Evolutionary conservation across 2,329 filamentous ascomycete genomes (phyloP).

Genomic region (Colletotrichum cereale): DNA sequence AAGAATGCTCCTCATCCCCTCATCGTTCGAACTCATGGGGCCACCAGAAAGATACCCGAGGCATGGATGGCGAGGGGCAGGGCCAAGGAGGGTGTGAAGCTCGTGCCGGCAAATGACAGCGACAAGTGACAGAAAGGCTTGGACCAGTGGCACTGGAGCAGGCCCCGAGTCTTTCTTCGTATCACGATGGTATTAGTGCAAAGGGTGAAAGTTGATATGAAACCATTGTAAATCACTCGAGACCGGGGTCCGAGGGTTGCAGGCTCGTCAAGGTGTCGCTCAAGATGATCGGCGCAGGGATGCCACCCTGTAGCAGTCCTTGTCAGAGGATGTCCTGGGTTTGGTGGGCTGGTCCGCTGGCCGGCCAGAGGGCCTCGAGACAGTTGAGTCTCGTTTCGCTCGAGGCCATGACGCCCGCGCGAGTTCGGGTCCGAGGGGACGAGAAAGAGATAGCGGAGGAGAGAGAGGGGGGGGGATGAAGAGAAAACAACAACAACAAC

Average conservation of each 20-base stretch:
- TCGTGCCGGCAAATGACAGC: conserved; percentile 39
- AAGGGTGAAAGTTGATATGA: conserved; percentile 39
- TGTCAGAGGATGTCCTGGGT: conserved; percentile 28
- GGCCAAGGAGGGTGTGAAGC: conserved; percentile 17
- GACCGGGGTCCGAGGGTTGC: conserved; percentile 37
- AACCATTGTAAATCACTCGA: conserved; percentile 42
- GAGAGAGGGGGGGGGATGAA: not conserved
- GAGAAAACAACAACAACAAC: not conserved
- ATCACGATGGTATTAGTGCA: conserved; percentile 33
- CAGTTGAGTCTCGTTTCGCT: conserved; percentile 21
- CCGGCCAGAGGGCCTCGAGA: conserved; percentile 23
- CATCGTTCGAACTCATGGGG: conserved; percentile 40
- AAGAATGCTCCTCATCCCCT: conserved; percentile 35
- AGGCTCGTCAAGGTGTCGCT: conserved; percentile 22
- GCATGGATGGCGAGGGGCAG: conserved; percentile 13
- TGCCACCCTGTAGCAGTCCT: conserved; percentile 33
- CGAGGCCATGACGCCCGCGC: not conserved
- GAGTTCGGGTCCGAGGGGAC: conserved; percentile 17
- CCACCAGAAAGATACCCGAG: conserved; percentile 25
- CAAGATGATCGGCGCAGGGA: conserved; percentile 40
- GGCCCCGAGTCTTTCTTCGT: conserved; percentile 33
- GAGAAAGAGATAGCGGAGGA: not conserved
- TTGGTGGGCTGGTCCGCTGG: conserved; percentile 23
- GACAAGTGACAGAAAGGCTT: conserved; percentile 42
- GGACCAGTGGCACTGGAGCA: conserved; percentile 27